These are phyloP conservation scores for Lasiodiplodia sp. DNA, from an alignment of 2,329 filamentous ascomycete species.

Conservation along the genomic window DNA sequence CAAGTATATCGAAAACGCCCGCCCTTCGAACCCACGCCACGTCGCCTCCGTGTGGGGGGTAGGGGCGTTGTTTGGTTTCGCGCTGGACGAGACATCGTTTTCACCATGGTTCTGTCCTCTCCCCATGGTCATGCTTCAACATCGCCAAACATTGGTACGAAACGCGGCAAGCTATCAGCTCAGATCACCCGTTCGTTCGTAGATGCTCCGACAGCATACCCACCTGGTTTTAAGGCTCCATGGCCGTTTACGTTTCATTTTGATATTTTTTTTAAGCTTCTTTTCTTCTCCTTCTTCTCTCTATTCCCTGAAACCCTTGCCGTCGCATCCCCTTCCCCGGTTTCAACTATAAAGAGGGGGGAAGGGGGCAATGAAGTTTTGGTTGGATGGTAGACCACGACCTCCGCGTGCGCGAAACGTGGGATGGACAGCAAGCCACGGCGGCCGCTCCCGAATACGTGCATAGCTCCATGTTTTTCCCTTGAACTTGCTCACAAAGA, in stretches of 20 bases:
- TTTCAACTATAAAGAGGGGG: background rate
- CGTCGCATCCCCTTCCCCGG: constrained; percentile 19
- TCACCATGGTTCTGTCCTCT: background rate
- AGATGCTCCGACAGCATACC: background rate
- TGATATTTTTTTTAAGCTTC: background rate
- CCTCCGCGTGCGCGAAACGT: background rate
- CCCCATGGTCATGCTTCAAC: background rate
- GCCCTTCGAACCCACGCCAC: background rate
- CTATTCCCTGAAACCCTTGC: constrained; percentile 1
- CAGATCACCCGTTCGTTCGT: background rate
- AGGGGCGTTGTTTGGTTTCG: background rate
- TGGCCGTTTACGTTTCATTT: background rate
- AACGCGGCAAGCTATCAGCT: background rate
- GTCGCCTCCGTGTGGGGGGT: background rate
- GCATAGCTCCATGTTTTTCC: constrained; percentile 6
- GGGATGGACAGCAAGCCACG: constrained; percentile 14
- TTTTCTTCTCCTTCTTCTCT: background rate
- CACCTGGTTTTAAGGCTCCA: constrained; percentile 8
- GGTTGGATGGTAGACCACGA: background rate
- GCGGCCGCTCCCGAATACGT: constrained; percentile 19
- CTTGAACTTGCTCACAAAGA: background rate
- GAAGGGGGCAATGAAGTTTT: background rate
- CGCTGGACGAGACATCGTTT: background rate
- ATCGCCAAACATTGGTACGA: background rate
- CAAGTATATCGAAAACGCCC: background rate